phyloP scores from a whole-genome alignment of 2,329 filamentous ascomycete genomes.

The Leptographium radiaticola region DNA sequence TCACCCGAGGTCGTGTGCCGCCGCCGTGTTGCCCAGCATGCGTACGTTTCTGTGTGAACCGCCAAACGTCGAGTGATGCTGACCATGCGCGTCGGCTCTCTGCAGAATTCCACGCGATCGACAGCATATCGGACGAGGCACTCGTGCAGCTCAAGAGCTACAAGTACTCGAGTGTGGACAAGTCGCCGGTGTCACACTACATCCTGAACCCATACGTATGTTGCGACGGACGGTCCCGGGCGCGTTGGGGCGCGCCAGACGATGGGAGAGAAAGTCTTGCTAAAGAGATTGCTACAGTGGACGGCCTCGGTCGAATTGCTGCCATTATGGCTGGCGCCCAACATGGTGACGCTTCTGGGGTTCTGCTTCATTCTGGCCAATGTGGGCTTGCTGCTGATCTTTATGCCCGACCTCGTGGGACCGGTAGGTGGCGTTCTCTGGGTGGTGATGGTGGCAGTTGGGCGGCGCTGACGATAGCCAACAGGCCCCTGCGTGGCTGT shows the following conservation, averaged over 20 bases:
- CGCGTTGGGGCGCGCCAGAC: background rate
- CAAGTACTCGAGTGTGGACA: conserved; percentile 96
- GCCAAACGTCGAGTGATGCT: background rate
- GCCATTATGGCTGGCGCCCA: conserved; percentile 92
- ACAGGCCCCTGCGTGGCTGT: conserved; percentile 79
- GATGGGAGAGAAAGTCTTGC: background rate
- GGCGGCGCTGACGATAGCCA: background rate
- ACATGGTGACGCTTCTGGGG: conserved; percentile 90
- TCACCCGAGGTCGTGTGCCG: too few species aligned
- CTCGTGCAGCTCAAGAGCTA: conserved; percentile 86
- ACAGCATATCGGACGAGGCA: conserved; percentile 79
- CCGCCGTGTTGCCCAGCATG: too few species aligned
- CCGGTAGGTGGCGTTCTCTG: conserved; percentile 44
- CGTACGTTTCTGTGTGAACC: too few species aligned
- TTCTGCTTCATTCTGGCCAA: conserved; percentile 91
- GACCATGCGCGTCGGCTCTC: background rate
- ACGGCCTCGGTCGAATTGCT: conserved; percentile 87
- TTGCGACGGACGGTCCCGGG: conserved; percentile 8
- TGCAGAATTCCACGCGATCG: conserved; percentile 24
- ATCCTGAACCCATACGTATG: conserved; percentile 90
- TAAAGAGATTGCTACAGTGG: conserved; percentile 49
- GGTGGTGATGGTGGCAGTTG: background rate
- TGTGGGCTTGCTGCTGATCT: conserved; percentile 58
- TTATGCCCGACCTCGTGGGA: conserved; percentile 80
- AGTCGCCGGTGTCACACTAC: conserved; percentile 85